Percentiles rank a stretch among this genome's conserved stretches.
Conservation (phyloP, 2,329 filamentous ascomycete genomes). For the Phyllosticta ampelicida region DNA sequence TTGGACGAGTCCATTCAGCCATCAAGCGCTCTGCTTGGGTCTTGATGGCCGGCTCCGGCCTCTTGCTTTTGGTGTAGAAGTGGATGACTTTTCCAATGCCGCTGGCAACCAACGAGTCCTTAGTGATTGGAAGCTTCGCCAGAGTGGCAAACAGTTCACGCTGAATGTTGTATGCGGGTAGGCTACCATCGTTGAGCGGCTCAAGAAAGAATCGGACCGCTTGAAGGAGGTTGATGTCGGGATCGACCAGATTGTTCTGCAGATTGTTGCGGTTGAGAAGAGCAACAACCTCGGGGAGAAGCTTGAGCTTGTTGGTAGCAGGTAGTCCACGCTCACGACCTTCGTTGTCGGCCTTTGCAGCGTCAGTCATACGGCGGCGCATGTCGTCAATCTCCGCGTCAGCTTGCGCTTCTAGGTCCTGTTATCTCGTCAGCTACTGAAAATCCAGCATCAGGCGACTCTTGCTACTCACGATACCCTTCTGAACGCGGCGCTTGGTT, state of each 20-base stretch:
- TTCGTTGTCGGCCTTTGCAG: constrained; percentile 75
- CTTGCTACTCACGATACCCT: constrained; percentile 61
- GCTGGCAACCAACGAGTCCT: constrained; percentile 79
- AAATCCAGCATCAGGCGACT: background rate
- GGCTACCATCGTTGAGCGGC: constrained; percentile 81
- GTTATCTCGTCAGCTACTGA: constrained; percentile 13
- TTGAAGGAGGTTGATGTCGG: constrained; percentile 89
- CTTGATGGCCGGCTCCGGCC: constrained; percentile 80
- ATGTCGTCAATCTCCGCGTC: constrained; percentile 84
- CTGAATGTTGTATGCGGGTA: constrained; percentile 96
- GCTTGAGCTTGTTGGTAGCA: constrained; percentile 84
- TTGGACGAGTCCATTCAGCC: constrained; percentile 90
- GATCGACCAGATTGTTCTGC: constrained; percentile 75
- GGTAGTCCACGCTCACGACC: constrained; percentile 70
- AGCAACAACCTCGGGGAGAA: constrained; percentile 80
- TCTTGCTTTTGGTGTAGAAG: constrained; percentile 94
- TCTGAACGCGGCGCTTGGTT: constrained; percentile 62
- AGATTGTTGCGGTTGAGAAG: constrained; percentile 84
- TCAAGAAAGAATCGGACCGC: constrained; percentile 96
- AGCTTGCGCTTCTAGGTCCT: constrained; percentile 84
- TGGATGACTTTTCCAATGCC: constrained; percentile 93
- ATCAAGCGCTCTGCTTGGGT: constrained; percentile 86
- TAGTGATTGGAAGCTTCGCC: constrained; percentile 72
- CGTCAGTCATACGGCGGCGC: constrained; percentile 80
- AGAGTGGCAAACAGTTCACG: constrained; percentile 82